phyloP scores from a whole-genome alignment of 352 stramenopile species.

The Thalassiosira oceanica region DNA sequence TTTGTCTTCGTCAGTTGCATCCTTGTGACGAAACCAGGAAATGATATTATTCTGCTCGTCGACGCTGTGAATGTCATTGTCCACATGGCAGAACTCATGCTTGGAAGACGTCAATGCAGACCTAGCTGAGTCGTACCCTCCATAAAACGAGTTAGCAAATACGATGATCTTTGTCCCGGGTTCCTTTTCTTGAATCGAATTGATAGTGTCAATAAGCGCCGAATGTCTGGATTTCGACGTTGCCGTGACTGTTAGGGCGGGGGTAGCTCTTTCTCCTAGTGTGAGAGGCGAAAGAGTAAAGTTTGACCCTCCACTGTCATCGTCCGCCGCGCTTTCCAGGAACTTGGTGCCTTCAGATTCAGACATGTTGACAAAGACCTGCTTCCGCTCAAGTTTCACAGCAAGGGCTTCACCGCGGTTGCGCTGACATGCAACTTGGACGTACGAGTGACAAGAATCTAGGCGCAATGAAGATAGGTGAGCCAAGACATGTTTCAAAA shows the following conservation, averaged over 20 bases:
- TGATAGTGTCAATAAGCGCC: constrained; percentile 35
- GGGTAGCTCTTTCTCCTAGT: constrained; percentile 32
- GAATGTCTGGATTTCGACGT: constrained; percentile 26
- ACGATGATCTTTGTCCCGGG: constrained; percentile 52
- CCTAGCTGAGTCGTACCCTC: constrained; percentile 31
- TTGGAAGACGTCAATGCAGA: constrained; percentile 29
- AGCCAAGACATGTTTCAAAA: no score
- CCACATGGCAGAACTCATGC: constrained; percentile 33
- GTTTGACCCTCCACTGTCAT: constrained; percentile 21
- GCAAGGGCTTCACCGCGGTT: constrained; percentile 42
- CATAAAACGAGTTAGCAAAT: constrained; percentile 45
- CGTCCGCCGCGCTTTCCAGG: constrained; percentile 27
- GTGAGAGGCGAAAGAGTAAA: constrained; percentile 39
- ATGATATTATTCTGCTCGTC: constrained; percentile 50
- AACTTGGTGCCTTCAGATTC: constrained; percentile 27
- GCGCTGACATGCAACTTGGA: constrained; percentile 47
- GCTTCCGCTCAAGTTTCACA: constrained; percentile 45
- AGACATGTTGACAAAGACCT: constrained; percentile 37
- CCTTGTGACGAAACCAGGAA: constrained; percentile 40
- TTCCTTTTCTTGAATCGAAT: constrained; percentile 37
- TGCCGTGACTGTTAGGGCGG: constrained; percentile 26
- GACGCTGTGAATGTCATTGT: constrained; percentile 37
- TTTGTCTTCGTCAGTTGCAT: constrained; percentile 49
- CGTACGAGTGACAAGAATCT: constrained; percentile 51
- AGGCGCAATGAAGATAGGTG: no score